Conservation (phyloP, 441 rosid species). For the Pelargonium fulgidum region DNA sequence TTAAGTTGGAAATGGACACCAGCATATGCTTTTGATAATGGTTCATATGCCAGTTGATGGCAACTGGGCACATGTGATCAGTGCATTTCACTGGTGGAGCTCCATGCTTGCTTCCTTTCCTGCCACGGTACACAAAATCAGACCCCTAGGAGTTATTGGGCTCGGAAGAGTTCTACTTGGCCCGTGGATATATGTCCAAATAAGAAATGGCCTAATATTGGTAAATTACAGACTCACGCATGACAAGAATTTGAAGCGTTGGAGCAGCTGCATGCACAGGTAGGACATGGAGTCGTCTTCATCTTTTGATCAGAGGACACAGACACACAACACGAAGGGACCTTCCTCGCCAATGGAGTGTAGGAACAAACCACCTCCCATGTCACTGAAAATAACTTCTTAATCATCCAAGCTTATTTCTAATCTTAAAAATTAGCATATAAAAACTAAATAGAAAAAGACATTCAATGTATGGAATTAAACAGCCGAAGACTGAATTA, state of each 20-base stretch:
- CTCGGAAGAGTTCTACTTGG: too few species aligned
- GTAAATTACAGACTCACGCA: not conserved
- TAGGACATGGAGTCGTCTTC: not conserved
- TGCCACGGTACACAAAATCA: not conserved
- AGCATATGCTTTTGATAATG: not conserved
- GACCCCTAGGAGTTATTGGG: not conserved
- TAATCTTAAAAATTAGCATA: not conserved
- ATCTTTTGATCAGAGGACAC: not conserved
- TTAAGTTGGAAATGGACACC: not conserved
- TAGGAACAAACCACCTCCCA: not conserved
- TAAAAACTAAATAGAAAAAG: not conserved
- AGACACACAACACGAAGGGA: slow-evolving; percentile 6
- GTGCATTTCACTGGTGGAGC: not conserved
- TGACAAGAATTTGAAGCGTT: not conserved
- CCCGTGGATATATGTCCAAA: not conserved
- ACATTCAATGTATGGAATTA: not conserved
- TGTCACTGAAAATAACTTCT: slow-evolving; percentile 5
- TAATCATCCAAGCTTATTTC: not conserved
- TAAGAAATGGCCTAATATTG: not conserved
- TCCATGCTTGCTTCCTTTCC: slow-evolving; percentile 5
- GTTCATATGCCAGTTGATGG: slow-evolving; percentile 2
- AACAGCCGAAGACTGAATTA: not conserved
- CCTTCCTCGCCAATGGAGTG: slow-evolving; percentile 1
- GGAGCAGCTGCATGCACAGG: slow-evolving; percentile 1
- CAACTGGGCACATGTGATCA: slow-evolving; percentile 1